Evolutionary conservation across 75 land plant species (phyloP).

Genomic region (Gnetum montanum): DNA sequence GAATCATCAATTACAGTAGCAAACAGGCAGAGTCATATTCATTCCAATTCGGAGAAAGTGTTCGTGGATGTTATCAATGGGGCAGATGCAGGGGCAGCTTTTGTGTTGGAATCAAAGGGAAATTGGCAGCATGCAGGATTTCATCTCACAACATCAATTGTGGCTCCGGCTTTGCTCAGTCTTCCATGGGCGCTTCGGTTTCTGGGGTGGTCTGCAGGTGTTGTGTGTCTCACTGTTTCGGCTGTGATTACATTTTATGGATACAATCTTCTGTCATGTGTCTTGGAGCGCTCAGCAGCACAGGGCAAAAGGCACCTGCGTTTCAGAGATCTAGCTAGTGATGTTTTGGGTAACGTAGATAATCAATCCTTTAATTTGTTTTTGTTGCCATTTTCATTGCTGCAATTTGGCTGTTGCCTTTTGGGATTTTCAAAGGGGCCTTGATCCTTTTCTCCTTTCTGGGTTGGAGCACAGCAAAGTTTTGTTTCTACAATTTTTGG

Average conservation of each 20-base stretch:
- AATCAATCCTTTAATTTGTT: too few relatives aligned
- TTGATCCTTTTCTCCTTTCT: too few relatives aligned
- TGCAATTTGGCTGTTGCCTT: too few relatives aligned
- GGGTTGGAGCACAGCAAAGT: too few relatives aligned
- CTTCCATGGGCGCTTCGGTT: constrained; percentile 57
- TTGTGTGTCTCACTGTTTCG: constrained; percentile 30
- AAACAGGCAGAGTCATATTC: too few relatives aligned
- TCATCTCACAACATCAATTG: constrained; percentile 76
- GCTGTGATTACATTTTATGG: constrained; percentile 64
- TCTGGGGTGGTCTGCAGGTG: constrained; percentile 58
- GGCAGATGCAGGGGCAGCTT: constrained; percentile 64
- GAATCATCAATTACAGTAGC: too few relatives aligned
- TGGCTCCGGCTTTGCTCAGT: constrained; percentile 64
- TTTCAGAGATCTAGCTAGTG: constrained; percentile 56
- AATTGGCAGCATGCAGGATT: constrained; percentile 81
- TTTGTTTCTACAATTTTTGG: too few relatives aligned
- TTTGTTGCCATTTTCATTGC: too few relatives aligned
- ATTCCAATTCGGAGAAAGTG: too few relatives aligned
- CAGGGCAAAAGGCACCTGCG: constrained; percentile 48
- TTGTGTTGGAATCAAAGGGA: constrained; percentile 69
- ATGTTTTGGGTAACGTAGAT: constrained; percentile 40
- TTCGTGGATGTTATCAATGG: too few relatives aligned
- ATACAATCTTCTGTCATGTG: constrained; percentile 49
- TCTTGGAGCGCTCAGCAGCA: constrained; percentile 55
- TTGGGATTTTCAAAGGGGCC: too few relatives aligned